phyloP scores from a whole-genome alignment of 2,329 filamentous ascomycete genomes.

The Lachnellula arida region DNA sequence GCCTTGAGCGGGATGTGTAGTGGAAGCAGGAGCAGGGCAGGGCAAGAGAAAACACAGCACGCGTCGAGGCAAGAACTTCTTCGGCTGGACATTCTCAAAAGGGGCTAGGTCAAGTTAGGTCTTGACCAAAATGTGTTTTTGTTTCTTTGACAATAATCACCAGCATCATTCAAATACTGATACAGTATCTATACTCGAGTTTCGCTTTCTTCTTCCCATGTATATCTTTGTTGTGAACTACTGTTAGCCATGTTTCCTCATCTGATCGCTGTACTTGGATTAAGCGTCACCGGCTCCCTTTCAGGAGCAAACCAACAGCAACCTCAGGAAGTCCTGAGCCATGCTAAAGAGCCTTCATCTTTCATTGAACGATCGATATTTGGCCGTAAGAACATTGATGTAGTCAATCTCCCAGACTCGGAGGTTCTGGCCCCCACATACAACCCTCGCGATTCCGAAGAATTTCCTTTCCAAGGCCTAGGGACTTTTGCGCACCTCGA shows the following conservation, averaged over 20 bases:
- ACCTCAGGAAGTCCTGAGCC: not conserved
- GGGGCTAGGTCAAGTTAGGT: not conserved
- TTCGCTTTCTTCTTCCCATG: not conserved
- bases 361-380: slow-evolving; percentile 19
- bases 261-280: not conserved
- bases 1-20: too few relatives aligned
- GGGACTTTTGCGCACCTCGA: slow-evolving; percentile 29
- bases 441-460: slow-evolving; percentile 9
- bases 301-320: not conserved
- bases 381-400: not conserved
- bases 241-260: not conserved
- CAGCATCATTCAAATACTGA: not conserved
- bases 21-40: too few relatives aligned
- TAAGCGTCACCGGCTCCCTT: not conserved
- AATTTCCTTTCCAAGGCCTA: slow-evolving; percentile 9
- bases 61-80: not conserved
- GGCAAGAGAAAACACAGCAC: too few relatives aligned
- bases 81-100: not conserved
- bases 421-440: slow-evolving; percentile 22
- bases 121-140: too few relatives aligned
- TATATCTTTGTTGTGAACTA: not conserved
- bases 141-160: too few relatives aligned
- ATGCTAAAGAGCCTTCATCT: not conserved
- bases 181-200: not conserved
- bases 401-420: slow-evolving; percentile 1